Conservation (phyloP, 345 rosid genomes). For the Brassica incana region DNA sequence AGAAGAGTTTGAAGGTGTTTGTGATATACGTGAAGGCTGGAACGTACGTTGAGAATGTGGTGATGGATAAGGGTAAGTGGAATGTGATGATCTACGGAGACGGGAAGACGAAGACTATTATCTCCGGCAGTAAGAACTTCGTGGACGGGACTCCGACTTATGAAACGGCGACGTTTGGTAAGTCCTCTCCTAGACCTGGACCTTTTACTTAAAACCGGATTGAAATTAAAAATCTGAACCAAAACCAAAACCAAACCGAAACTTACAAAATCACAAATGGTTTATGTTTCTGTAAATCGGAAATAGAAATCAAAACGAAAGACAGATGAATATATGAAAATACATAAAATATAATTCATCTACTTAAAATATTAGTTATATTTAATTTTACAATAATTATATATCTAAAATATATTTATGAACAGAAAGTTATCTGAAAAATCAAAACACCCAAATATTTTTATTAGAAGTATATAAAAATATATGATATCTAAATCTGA, state of each 20-base stretch:
- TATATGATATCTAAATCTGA: too few relatives aligned
- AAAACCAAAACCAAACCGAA: too few relatives aligned
- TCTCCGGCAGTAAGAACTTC: slow-evolving; percentile 64
- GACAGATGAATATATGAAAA: neutral
- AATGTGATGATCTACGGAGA: slow-evolving; percentile 90
- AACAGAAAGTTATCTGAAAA: too few relatives aligned
- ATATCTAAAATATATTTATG: neutral
- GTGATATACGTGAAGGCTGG: slow-evolving; percentile 73
- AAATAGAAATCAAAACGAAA: neutral
- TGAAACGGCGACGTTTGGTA: slow-evolving; percentile 77
- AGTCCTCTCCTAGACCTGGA: neutral
- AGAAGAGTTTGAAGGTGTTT: slow-evolving; percentile 58
- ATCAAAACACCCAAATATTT: too few relatives aligned
- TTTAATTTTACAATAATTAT: too few relatives aligned
- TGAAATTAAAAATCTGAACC: neutral
- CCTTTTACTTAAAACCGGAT: too few relatives aligned
- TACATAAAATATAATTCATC: neutral
- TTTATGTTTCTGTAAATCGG: too few relatives aligned
- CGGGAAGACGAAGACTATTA: slow-evolving; percentile 53
- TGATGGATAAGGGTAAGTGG: slow-evolving; percentile 72
- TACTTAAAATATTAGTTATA: neutral
- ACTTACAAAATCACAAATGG: neutral
- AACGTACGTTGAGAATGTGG: slow-evolving; percentile 59
- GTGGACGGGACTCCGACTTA: slow-evolving; percentile 78
- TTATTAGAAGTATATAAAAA: too few relatives aligned